Base-by-base conservation (phyloP, 306 rosid genomes). In the Nissolia schottii region DNA sequence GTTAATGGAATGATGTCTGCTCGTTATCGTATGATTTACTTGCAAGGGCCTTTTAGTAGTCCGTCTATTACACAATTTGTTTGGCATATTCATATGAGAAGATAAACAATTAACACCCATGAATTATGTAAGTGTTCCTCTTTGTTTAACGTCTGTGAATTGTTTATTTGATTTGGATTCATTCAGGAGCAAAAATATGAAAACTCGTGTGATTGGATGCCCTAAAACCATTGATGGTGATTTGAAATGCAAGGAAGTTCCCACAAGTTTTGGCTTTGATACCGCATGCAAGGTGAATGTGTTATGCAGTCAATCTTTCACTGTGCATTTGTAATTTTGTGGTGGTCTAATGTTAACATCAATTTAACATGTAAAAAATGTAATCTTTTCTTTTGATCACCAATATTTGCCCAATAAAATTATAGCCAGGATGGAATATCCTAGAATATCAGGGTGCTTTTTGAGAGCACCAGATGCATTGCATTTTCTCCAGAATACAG, bases 181-280 rank as follows among this genome's bases (percentile, higher is more conserved):
- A 50, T 78, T 25, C 86, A 95, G 97, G 89, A 73, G 25, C 71
- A 85, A 86, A 80, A 89, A 85, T 64, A 12, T 91, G 73, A 95
- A 88, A 84, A 84, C 99, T 65, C 82, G 40, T 28, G 99, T 95
- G 48, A 76, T 91, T 11, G 99, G 99, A 63, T 95, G 97, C 87
- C 99, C 99, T 46, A 95, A 95, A 88, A 95, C 99, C 75, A 95
- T 95, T 70, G 99, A 95, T 79, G 99, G 97, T 76, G 99, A 91
- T 84, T 76, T 95, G 84, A 95, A 95, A 84, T 84, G 96, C 87
- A 91, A 87, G 80, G 99, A 95, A 87, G 99, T 95, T 75, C 99
- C 99, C 20, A 72, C 88, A n/a, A 95, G 99, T 88, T 95, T 91
- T 10, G 99, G 99, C 56, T 95, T 95, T 77, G 99, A 95, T 85